Base-by-base conservation (phyloP, 768 basidiomycete species). In the Lactifluus subvellereus region DNA sequence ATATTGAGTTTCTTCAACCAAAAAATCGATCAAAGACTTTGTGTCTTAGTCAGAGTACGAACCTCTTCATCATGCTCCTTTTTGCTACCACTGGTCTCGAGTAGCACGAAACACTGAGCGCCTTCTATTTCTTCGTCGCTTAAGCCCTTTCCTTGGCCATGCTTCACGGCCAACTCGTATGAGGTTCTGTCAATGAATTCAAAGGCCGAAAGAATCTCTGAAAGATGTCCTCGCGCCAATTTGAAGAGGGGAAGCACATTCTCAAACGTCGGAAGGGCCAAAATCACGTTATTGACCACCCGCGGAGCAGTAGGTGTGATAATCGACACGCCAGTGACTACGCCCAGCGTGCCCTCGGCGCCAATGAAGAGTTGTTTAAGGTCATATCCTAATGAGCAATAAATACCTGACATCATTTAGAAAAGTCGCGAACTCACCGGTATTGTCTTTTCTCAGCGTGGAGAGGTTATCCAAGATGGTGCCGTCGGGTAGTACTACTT, bases 291-390 rank as follows among this genome's bases (percentile, higher is more conserved):
- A 73, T 91, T 95, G 56, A 89, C 86, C 5, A 94, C 87, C 70
- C 86, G 84, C 16, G 87, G 86, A 65, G 88, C 81, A 52, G 91
- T 79, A 0, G 97, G 91, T 22, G 95, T 91, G 64, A 98, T 80
- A 71, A 99, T 95, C 4, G 95, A 97, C 43, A 98, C 90, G 27
- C 84, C 97, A 11, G 97, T 99, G 63, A 99, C 86, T 59, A 99
- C 80, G 50, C 97, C 97, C 27, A 99, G 86, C 0, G 96, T 98
- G 56, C 97, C 97, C 73, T 99, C 97, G 6, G 91, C 87, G 13
- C 97, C 97, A 68, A 99, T 97, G 76, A 98, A 99, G 18, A 99
- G 82, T 71, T 99, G 97, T 74, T 99, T 98, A 51, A 99, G 80
- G 74, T 99, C 97, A 72, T 97, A 98, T 13, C 97, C 96, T 67